Percentiles rank a stretch among this genome's conserved stretches.
Conservation (phyloP, 495 filamentous ascomycete genomes). For the Daldinia vernicosa region DNA sequence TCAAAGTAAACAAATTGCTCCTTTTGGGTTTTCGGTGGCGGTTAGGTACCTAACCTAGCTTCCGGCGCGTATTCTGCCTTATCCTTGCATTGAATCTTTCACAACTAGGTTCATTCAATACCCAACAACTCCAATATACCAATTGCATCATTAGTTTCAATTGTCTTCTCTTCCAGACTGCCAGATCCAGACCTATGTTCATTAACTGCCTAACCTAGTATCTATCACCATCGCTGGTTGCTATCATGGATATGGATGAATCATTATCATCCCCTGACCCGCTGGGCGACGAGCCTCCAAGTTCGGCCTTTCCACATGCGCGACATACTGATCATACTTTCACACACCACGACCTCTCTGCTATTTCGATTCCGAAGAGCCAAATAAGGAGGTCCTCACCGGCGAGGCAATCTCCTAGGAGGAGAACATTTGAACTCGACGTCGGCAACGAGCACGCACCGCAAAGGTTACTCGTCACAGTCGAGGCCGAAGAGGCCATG, state of each 20-base stretch:
- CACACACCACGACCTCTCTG: slow-evolving; percentile 27
- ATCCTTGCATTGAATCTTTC: slow-evolving; percentile 24
- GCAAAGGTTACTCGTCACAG: slow-evolving; percentile 62
- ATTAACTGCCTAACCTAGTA: slow-evolving; percentile 1
- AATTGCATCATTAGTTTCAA: slow-evolving; percentile 15
- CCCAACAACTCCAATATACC: slow-evolving; percentile 4
- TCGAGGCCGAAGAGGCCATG: slow-evolving; percentile 57
- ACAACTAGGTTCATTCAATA: slow-evolving; percentile 12
- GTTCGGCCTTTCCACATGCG: slow-evolving; percentile 42
- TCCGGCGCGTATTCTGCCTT: slow-evolving; percentile 22
- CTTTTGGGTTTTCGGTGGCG: slow-evolving; percentile 34
- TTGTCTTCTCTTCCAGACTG: slow-evolving; percentile 1
- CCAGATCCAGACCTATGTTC: slow-evolving; percentile 4
- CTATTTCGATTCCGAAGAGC: slow-evolving; percentile 31
- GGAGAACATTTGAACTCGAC: slow-evolving; percentile 64
- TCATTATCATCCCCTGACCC: slow-evolving; percentile 60
- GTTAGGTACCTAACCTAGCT: slow-evolving; percentile 17
- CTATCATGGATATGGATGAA: slow-evolving; percentile 47
- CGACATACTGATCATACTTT: slow-evolving; percentile 45
- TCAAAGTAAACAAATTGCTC: slow-evolving; percentile 49
- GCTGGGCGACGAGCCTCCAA: slow-evolving; percentile 50
- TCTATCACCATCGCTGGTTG: slow-evolving; percentile 20
- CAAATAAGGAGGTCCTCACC: slow-evolving; percentile 42
- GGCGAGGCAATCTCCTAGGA: slow-evolving; percentile 55
- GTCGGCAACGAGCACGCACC: slow-evolving; percentile 59